Conservation (phyloP, 257 asterid genomes). For the Jaltomata sinuosa region DNA sequence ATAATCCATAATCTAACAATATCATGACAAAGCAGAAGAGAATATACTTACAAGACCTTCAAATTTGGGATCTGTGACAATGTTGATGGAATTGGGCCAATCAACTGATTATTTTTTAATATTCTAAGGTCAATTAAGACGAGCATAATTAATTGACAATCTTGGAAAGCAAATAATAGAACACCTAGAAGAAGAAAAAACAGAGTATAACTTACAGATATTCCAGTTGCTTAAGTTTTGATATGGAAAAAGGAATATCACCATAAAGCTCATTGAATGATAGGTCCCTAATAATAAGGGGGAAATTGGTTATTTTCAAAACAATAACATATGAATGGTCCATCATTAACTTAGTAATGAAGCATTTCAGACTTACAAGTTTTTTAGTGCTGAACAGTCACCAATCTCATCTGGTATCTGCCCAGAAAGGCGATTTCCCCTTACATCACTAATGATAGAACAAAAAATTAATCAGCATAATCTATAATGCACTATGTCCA, state of each 20-base stretch:
- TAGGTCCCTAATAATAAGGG: conserved; percentile 47
- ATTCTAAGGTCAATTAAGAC: conserved; percentile 28
- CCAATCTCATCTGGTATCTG: conserved; percentile 99
- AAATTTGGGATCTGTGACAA: conserved; percentile 94
- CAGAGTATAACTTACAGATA: conserved; percentile 34
- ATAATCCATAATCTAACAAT: not conserved
- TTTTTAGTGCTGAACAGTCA: conserved; percentile 65
- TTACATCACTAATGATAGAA: conserved; percentile 44
- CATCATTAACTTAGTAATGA: not conserved
- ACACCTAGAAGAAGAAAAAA: not conserved
- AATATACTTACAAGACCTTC: conserved; percentile 65
- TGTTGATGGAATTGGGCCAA: conserved; percentile 94
- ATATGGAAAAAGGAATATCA: conserved; percentile 88
- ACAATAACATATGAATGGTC: not conserved
- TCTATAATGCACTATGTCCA: not conserved
- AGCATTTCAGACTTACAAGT: conserved; percentile 36
- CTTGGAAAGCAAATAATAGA: not conserved
- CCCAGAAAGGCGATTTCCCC: conserved; percentile 70
- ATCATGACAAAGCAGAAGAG: not conserved
- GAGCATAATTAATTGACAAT: not conserved
- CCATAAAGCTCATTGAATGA: conserved; percentile 86
- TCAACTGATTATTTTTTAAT: conserved; percentile 68
- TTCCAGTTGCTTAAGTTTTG: conserved; percentile 89
- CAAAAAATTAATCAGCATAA: not conserved
- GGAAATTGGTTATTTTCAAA: too few species aligned